Evolutionary conservation across 23 red algal species (phyloP).

Genomic region (Cyanidioschyzon merolae): DNA sequence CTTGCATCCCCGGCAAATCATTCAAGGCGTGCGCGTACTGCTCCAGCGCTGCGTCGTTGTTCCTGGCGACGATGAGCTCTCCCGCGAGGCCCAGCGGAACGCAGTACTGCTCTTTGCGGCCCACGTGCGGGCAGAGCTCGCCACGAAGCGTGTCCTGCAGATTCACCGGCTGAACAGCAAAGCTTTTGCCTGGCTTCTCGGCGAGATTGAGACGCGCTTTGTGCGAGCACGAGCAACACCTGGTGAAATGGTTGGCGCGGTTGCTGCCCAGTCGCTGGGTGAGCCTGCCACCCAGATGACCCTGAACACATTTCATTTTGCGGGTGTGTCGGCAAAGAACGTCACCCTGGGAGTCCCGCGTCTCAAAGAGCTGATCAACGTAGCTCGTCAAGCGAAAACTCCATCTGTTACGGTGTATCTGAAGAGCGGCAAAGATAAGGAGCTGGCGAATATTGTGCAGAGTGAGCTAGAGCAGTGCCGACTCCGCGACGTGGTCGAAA

Average conservation of each 20-base stretch:
- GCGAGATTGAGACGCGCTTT: constrained; percentile 87
- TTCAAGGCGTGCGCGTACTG: constrained; percentile 62
- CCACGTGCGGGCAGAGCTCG: constrained; percentile 80
- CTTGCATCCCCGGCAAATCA: constrained; percentile 60
- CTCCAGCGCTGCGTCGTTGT: constrained; percentile 15
- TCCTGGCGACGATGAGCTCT: constrained; percentile 22
- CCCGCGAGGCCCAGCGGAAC: constrained; percentile 67
- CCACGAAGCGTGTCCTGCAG: constrained; percentile 62
- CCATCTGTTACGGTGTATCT: constrained; percentile 98
- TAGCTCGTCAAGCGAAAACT: constrained; percentile 81
- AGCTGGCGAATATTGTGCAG: constrained; percentile 76
- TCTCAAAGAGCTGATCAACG: constrained; percentile 96
- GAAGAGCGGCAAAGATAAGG: constrained; percentile 46
- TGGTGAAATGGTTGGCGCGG: constrained; percentile 91
- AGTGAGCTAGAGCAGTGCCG: constrained; percentile 77
- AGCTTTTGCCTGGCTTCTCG: constrained; percentile 81
- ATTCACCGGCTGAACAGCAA: constrained; percentile 59
- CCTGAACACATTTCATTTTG: constrained; percentile 97
- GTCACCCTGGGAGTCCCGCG: constrained; percentile 96
- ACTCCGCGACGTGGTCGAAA: constrained; percentile 73
- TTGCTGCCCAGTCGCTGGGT: constrained; percentile 91
- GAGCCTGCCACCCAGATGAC: constrained; percentile 99
- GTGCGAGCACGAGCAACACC: constrained; percentile 49
- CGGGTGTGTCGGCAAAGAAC: constrained; percentile 98
- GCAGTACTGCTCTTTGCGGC: constrained; percentile 81